Conservation (phyloP, 768 basidiomycete species). For the Hygrophoropsis aurantiaca region DNA sequence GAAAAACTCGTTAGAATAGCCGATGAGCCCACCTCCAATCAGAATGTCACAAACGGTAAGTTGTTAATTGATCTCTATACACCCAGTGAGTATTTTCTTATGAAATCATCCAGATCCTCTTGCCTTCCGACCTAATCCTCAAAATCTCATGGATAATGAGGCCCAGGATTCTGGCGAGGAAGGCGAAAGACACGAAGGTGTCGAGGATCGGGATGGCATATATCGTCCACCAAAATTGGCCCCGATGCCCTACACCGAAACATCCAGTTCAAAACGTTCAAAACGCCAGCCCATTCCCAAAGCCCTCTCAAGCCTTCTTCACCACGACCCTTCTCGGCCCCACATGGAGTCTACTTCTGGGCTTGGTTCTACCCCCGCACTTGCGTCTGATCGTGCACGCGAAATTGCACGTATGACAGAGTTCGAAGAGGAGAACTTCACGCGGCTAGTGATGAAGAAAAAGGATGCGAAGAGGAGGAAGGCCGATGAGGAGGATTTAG, state of each 20-base stretch:
- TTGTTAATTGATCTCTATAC: no score
- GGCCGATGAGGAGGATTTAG: conserved; percentile 85
- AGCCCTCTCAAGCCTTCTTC: conserved; percentile 54
- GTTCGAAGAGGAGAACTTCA: conserved; percentile 95
- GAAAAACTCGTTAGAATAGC: conserved; percentile 87
- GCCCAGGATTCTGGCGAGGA: conserved; percentile 29
- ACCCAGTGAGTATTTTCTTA: conserved; percentile 2
- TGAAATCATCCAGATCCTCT: conserved; percentile 66
- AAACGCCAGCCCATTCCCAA: conserved; percentile 60
- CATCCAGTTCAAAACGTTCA: conserved; percentile 41
- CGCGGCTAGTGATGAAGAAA: conserved; percentile 87
- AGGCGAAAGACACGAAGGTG: conserved; percentile 32
- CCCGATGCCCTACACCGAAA: conserved; percentile 81
- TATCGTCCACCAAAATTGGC: conserved; percentile 89
- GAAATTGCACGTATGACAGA: conserved; percentile 79
- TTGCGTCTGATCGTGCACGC: conserved; percentile 64
- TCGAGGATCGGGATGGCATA: conserved; percentile 44
- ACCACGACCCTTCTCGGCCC: conserved; percentile 59
- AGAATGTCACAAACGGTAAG: conserved; percentile 59
- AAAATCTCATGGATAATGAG: conserved; percentile 56
- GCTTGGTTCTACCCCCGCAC: conserved; percentile 58
- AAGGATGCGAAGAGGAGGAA: conserved; percentile 69
- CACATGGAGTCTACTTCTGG: conserved; percentile 73
- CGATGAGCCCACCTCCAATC: conserved; percentile 50
- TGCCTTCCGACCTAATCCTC: conserved; percentile 88